Evolutionary conservation across 306 rosid genomes (phyloP).

Genomic region (Quercus ilex): DNA sequence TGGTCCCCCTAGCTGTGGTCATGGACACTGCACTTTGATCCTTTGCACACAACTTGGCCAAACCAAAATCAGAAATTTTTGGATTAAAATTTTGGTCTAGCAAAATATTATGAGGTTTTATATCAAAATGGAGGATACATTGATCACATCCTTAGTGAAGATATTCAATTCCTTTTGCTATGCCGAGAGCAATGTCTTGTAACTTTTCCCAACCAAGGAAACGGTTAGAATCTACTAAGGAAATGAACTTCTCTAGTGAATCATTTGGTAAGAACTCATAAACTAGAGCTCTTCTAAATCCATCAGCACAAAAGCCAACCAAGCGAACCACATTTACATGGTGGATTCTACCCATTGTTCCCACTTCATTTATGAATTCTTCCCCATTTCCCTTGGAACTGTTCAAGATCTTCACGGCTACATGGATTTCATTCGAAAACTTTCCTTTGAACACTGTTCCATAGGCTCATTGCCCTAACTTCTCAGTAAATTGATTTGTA

Average conservation of each 20-base stretch:
- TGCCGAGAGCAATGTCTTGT: constrained; percentile 25
- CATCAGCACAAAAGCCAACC: constrained; percentile 30
- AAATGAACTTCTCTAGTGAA: constrained; percentile 24
- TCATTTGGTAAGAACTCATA: constrained; percentile 12
- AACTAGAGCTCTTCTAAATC: constrained; percentile 18
- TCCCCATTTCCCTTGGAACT: neutral
- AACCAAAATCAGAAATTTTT: constrained; percentile 13
- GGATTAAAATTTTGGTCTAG: neutral
- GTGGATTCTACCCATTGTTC: neutral
- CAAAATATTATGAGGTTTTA: constrained; percentile 7
- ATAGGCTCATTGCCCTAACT: neutral
- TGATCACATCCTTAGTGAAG: constrained; percentile 39
- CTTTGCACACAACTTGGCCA: neutral
- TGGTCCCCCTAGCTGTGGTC: constrained; percentile 6
- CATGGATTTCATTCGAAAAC: neutral
- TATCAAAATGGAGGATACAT: constrained; percentile 23
- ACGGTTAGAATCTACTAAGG: constrained; percentile 9
- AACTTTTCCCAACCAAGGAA: constrained; percentile 35
- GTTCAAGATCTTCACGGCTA: neutral
- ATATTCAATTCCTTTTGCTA: constrained; percentile 30
- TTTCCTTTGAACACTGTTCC: neutral
- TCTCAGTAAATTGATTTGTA: neutral
- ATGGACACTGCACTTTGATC: neutral
- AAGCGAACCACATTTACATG: neutral
- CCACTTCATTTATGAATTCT: neutral